These are phyloP conservation scores for Neoscytalidium dimidiatum DNA, from an alignment of 2,329 filamentous ascomycete species.

Conservation along the genomic window DNA sequence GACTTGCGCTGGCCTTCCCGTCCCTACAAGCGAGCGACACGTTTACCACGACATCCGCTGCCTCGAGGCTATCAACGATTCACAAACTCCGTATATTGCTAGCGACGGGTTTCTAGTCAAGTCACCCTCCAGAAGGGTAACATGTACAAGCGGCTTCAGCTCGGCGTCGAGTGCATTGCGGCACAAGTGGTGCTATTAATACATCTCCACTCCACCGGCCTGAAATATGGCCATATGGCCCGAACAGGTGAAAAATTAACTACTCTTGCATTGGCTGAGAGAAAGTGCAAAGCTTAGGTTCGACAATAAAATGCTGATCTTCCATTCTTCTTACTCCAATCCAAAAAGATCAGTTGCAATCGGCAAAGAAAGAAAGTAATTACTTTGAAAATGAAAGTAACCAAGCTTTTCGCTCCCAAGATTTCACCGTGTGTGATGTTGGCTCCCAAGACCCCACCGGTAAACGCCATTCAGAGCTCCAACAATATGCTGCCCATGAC, in stretches of 20 bases:
- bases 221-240: background rate
- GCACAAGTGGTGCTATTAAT: background rate
- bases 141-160: no score
- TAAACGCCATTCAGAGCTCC: background rate
- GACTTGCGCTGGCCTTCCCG: background rate
- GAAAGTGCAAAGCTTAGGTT: background rate
- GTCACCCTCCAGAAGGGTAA: no score
- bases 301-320: background rate
- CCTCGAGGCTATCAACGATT: no score
- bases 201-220: background rate
- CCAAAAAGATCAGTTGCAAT: background rate
- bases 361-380: background rate
- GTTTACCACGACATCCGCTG: background rate
- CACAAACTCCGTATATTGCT: no score
- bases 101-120: no score
- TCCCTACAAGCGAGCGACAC: background rate
- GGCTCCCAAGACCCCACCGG: background rate
- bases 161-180: no score
- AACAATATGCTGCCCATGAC: background rate
- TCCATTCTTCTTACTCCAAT: background rate
- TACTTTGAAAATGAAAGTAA: background rate
- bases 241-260: background rate
- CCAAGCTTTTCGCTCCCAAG: background rate
- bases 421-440: background rate
- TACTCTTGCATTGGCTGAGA: background rate